Evolutionary conservation across 257 asterid genomes (phyloP), one percentile per base, ranked within the genome.

Genomic region (Petrea volubilis): DNA sequence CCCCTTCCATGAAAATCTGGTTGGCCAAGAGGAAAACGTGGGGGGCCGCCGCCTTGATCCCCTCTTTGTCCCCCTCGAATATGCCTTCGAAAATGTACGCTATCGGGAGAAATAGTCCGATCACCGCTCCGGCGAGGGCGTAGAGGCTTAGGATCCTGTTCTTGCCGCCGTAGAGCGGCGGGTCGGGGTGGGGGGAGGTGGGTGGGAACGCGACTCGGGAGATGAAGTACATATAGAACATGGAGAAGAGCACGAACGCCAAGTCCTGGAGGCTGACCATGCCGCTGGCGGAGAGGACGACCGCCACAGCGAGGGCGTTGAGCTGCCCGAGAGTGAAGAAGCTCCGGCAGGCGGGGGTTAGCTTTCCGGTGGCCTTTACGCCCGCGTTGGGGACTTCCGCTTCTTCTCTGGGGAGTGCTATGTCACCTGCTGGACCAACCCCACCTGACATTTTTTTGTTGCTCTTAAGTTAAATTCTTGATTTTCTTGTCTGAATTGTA

Each of bases 1-100:
- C 56, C 0, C 96, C 97, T 67, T 90, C 97, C 87, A 85, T 70
- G 75, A 90, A 83, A 24, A 90, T 75, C 69, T 90, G 97, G 70
- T 88, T 80, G 1, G 91, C 83, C 10, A 88, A 73, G 1, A 90
- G 78, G 65, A 85, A 90, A 0, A 90, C 80, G 64, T 88, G 98
- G 0, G 98, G 96, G 1, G 89, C 86, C 0, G 96, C 95, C 2
- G 88, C 91, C 56, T 82, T 77, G 59, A 88, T 80, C 2, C 97
- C 97, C 44, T 84, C 86, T 36, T 72, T 79, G 31, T 90, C 97
- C 0, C 93, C 97, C 50, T 84, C 88, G 0, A 68, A 47, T 11
- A 90, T 81, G 20, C 97, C 97, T 34, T 82, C 81, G 62, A 88
- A 76, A 14, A 88, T 80, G 76, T 90, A 90, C 3, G 74, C 85